phyloP scores from a whole-genome alignment of 2,329 filamentous ascomycete species.

The Apiospora saccharicola region DNA sequence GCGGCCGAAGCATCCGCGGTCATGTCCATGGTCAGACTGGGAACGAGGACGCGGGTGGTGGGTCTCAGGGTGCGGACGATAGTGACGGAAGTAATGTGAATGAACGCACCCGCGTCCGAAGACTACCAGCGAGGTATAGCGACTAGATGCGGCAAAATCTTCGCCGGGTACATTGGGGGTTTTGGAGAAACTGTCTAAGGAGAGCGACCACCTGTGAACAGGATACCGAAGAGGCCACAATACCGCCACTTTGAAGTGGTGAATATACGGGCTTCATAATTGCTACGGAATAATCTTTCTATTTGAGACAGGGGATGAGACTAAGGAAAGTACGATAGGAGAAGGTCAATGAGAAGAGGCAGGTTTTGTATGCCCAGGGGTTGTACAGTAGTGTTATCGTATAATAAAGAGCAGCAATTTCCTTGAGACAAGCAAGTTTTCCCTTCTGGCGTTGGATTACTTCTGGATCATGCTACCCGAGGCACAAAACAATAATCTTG shows the following conservation, averaged over 20 bases:
- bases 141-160: background rate
- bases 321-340: background rate
- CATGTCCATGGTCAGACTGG: background rate
- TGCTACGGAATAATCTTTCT: background rate
- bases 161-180: background rate
- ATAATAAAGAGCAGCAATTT: constrained; percentile 7
- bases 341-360: background rate
- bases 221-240: background rate
- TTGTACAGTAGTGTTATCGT: constrained; percentile 14
- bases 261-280: background rate
- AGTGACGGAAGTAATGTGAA: constrained; percentile 21
- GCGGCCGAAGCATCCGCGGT: background rate
- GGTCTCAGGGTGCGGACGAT: background rate
- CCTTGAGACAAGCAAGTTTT: background rate
- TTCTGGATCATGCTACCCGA: no score
- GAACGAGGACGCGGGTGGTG: background rate
- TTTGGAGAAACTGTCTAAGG: background rate
- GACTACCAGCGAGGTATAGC: constrained; percentile 16
- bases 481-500: background rate
- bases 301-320: background rate
- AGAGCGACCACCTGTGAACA: background rate
- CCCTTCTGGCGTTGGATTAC: no score
- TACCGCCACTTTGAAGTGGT: background rate
- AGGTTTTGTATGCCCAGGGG: background rate
- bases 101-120: constrained; percentile 10